Evolutionary conservation across 495 filamentous ascomycete genomes (phyloP).

Genomic region (Neurospora sublineolata): DNA sequence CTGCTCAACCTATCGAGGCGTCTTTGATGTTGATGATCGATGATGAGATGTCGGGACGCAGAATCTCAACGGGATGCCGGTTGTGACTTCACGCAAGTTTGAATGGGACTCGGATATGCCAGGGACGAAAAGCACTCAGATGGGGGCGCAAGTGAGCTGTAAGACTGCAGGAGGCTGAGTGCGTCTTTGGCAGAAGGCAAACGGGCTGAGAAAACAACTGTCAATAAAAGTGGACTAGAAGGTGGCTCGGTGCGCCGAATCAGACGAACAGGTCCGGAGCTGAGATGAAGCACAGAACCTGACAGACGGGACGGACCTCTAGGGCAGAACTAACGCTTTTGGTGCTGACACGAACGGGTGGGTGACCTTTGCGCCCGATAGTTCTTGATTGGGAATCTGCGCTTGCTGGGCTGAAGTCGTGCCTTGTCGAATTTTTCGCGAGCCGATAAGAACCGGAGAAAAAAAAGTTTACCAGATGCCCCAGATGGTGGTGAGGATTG

Average conservation of each 20-base stretch:
- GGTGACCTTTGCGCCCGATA: not conserved
- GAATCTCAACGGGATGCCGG: not conserved
- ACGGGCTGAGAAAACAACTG: not conserved
- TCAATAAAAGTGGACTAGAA: not conserved
- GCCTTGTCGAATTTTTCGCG: not conserved
- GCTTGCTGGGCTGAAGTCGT: not conserved
- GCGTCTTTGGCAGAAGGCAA: not conserved
- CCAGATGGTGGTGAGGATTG: slow-evolving; percentile 4
- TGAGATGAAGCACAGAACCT: not conserved
- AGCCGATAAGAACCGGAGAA: not conserved
- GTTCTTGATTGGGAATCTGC: not conserved
- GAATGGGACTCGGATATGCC: not conserved
- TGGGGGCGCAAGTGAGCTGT: not conserved
- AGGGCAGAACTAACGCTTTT: not conserved
- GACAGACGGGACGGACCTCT: not conserved
- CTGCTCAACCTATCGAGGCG: not conserved
- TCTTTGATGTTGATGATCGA: not conserved
- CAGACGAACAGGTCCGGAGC: not conserved
- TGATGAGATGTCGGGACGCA: not conserved
- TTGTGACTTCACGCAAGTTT: not conserved
- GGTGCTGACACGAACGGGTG: not conserved
- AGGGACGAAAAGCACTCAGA: not conserved
- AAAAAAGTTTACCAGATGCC: slow-evolving; percentile 1
- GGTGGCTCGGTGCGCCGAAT: not conserved
- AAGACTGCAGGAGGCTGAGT: not conserved